Evolutionary conservation across 2,329 filamentous ascomycete genomes (phyloP), one percentile per base, ranked within the genome.

Genomic region (Colletotrichum liaoningense): DNA sequence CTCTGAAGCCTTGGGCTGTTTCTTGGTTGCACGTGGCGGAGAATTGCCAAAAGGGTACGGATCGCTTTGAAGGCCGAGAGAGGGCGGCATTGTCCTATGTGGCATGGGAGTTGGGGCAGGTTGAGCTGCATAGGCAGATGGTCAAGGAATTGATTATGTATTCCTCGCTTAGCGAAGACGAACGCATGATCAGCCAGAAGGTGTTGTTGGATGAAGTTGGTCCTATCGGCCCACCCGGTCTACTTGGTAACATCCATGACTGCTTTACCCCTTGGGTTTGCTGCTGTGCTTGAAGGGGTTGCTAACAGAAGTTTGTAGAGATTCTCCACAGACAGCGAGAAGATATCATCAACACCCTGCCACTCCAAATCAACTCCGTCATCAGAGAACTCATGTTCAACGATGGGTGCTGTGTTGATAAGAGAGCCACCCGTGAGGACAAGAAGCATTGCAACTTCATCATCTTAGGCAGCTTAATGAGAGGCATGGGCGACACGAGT

Each of bases 51-150:
- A 42, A 42, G 35, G 35, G 14, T 5, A 42, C 35, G 5, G 16
- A 42, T 16, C 38, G 38, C 5, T 42, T 42, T 6, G 38, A 42
- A 42, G 35, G 35, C 14, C 38, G 38, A 42, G 38, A 42, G 38
- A 42, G 38, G 30, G 65, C 66, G 12, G 24, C 52, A n/a, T 22
- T 72, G 54, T 38, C 54, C 1, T 72, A 72, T 12, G 30, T 69
- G 24, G 30, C 58, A 1, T 64, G 69, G 58, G 69, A 69, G 26
- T n/a, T 72, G 22, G 70, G 70, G 1, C 54, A 69, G 26, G 38
- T 56, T 1, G 69, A 59, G 38, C 19, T 72, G 33, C 66, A 69
- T 11, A 57, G 28, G 7, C 16, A 52, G 24, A 60, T 63, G 65
- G 63, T 72, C 58, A 63, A 46, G 19, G 54, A 46, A 24, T 6